These are phyloP conservation scores for Cryptosporidium sp. DNA, from an alignment of 169 alveolate genomes.

Conservation along the genomic window DNA sequence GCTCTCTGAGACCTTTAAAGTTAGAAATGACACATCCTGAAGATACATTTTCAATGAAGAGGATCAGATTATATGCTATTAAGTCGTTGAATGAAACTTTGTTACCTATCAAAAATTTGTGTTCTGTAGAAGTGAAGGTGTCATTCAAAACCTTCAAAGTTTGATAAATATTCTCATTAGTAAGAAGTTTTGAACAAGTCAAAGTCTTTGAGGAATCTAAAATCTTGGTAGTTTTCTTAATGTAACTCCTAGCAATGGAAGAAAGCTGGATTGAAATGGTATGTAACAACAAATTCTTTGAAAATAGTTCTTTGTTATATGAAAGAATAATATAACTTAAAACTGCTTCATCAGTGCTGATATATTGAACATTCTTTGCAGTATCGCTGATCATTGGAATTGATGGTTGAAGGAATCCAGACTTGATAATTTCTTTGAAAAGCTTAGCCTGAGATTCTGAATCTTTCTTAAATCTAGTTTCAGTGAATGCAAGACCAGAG, in stretches of 20 bases:
- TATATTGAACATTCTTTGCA: background rate
- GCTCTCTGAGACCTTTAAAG: background rate
- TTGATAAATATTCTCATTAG: background rate
- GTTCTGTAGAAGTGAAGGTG: background rate
- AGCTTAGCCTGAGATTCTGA: background rate
- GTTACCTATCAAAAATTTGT: slow-evolving; percentile 6
- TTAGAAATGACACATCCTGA: slow-evolving; percentile 31
- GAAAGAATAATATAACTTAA: slow-evolving; percentile 5
- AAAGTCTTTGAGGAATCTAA: background rate
- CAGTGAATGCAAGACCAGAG: slow-evolving; percentile 37
- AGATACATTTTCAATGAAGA: slow-evolving; percentile 49
- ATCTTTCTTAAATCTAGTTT: slow-evolving; percentile 45
- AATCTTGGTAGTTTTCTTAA: background rate
- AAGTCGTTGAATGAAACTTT: slow-evolving; percentile 26
- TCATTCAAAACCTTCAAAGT: slow-evolving; percentile 12
- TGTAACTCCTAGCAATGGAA: slow-evolving; percentile 2
- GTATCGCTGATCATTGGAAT: slow-evolving; percentile 45
- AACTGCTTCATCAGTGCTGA: slow-evolving; percentile 20
- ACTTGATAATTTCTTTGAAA: background rate
- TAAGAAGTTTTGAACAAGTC: background rate
- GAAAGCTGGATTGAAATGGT: slow-evolving; percentile 19
- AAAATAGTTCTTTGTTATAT: slow-evolving; percentile 5
- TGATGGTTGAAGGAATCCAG: slow-evolving; percentile 31
- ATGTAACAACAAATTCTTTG: background rate
- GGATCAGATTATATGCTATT: background rate